Conservation (phyloP, 2,329 filamentous ascomycete genomes). For the Epichloe sp. region DNA sequence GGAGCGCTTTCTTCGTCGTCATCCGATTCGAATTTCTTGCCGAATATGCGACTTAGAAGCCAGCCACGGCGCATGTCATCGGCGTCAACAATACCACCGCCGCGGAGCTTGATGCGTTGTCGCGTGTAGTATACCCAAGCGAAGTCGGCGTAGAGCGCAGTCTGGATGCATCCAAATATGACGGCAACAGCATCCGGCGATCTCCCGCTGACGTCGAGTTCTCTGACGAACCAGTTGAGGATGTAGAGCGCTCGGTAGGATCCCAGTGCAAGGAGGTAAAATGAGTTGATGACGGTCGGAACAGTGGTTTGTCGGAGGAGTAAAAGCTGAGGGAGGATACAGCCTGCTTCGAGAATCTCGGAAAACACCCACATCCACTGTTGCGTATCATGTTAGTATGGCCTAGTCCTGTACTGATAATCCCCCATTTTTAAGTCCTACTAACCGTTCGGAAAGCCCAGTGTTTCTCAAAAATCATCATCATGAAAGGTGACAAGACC, state of each 20-base stretch:
- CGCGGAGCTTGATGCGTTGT: constrained; percentile 84
- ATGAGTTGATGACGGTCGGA: constrained; percentile 93
- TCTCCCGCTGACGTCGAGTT: constrained; percentile 42
- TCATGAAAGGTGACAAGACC: constrained; percentile 57
- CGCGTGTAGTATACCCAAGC: constrained; percentile 94
- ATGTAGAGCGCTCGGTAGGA: constrained; percentile 84
- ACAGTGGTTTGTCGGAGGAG: constrained; percentile 90
- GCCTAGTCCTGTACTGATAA: neutral
- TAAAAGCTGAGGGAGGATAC: constrained; percentile 80
- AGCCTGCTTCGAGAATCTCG: constrained; percentile 81
- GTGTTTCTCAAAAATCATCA: constrained; percentile 47
- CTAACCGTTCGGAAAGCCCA: constrained; percentile 39
- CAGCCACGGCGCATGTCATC: constrained; percentile 80
- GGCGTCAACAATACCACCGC: constrained; percentile 74
- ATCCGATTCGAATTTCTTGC: constrained; percentile 38
- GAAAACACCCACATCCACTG: constrained; percentile 81
- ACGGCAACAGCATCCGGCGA: constrained; percentile 60
- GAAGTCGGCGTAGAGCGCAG: constrained; percentile 82
- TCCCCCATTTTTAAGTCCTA: neutral
- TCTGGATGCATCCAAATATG: constrained; percentile 82
- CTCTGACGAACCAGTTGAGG: constrained; percentile 75
- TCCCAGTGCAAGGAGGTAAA: constrained; percentile 78
- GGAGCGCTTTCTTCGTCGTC: constrained; percentile 49
- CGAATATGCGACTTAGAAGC: constrained; percentile 68
- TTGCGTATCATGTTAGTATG: constrained; percentile 3